A percentile compares a stretch with the other conserved stretches of the same genome.
Conservation (phyloP, 371 early-diverging fungal genomes). For the Mucor sp. region DNA sequence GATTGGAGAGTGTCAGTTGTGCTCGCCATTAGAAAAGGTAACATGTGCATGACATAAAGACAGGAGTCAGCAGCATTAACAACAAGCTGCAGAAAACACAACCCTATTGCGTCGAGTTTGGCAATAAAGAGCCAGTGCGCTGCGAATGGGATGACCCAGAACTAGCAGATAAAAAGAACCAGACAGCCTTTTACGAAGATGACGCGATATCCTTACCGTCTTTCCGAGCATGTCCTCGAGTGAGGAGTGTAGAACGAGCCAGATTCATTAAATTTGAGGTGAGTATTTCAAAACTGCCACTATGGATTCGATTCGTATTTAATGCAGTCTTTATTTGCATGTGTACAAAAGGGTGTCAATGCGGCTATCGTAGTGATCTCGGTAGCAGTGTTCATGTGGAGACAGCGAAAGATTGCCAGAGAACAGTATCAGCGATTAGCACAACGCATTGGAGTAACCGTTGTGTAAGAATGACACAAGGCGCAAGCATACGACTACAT, state of each 20-base stretch:
- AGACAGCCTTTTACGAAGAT: slow-evolving; percentile 35
- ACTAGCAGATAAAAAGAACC: slow-evolving; percentile 33
- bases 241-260: slow-evolving; percentile 37
- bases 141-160: slow-evolving; percentile 52
- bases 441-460: slow-evolving; percentile 45
- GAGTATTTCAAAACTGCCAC: not conserved
- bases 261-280: slow-evolving; percentile 45
- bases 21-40: slow-evolving; percentile 49
- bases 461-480: slow-evolving; percentile 3
- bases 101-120: slow-evolving; percentile 44
- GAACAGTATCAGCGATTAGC: slow-evolving; percentile 48
- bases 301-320: not conserved
- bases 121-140: slow-evolving; percentile 47
- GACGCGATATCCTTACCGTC: slow-evolving; percentile 45
- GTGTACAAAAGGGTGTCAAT: slow-evolving; percentile 29
- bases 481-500: not conserved
- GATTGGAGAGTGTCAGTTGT: slow-evolving; percentile 47
- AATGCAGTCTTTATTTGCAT: not conserved
- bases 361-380: slow-evolving; percentile 34
- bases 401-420: slow-evolving; percentile 42
- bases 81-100: slow-evolving; percentile 40
- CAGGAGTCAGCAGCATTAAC: too few species aligned
- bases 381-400: slow-evolving; percentile 37
- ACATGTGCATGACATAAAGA: not conserved
- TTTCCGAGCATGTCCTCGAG: slow-evolving; percentile 43